Evolutionary conservation across 768 basidiomycete species (phyloP), one percentile per base, ranked within the genome.

Genomic region (Lactifluus echinatus): DNA sequence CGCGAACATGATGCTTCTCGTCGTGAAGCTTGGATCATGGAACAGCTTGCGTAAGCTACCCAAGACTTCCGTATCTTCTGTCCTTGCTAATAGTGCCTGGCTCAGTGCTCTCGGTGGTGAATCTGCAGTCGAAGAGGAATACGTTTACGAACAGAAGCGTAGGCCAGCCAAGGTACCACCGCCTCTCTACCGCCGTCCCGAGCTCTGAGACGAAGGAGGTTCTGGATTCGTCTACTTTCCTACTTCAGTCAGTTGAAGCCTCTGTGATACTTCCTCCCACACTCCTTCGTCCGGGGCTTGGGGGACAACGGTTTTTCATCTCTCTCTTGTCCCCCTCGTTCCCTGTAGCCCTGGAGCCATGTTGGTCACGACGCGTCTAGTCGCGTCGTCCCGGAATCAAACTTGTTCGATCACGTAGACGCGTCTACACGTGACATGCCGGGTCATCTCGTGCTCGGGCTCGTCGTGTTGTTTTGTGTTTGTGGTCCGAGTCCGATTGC

Each of bases 161-260:
- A 89, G 84, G 84, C 75, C 61, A 55, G 31, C 82, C 83, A 91
- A 91, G 89, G 89, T 91, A 91, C 81, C 87, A 73, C 81, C 85
- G 75, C 82, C 85, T 76, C 75, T 76, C 76, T 81, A 81, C 77
- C 87, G 87, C 81, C 88, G 85, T 79, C 85, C 87, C 75, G 87
- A 89, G 85, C 84, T 89, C 79, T 90, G 85, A 89, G 89, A 89
- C 88, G 89, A 90, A 86, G 89, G 87, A 82, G 89, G 82, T 70
- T 71, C 54, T 49, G 55, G 36, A 66, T 64, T 63, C 73, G 70
- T 64, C 65, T 68, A 64, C 66, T 64, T 47, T 65, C 65, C 63
- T 62, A 64, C 70, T 66, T 73, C 75, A 69, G 75, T 71, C 76
- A 74, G 82, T 70, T 67, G 76, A 80, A 81, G 73, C 80, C 81